Base-by-base conservation (phyloP, 2,329 filamentous ascomycete genomes). In the Colletotrichum endophyticum region DNA sequence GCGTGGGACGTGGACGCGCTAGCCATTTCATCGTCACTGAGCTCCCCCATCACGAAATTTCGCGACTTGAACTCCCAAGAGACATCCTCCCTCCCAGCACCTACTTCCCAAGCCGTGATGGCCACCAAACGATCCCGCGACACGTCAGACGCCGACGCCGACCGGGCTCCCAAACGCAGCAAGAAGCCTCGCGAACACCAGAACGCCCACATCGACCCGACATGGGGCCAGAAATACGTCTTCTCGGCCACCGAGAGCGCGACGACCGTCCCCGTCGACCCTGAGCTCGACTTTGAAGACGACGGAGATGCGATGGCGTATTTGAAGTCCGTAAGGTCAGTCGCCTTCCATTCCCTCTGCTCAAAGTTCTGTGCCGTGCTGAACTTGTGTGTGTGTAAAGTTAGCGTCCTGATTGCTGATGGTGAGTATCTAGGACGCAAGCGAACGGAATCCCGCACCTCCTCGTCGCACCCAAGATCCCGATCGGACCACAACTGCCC, bases 401-500 rank as follows among this genome's bases (percentile, higher is more conserved):
- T 36, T 74, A 56, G 64, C 36, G 44, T 59, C 25, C 66, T 34
- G n/a, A 22, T 59, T 86, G 82, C 89, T 91, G 86, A 90, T 89
- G 85, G 85, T 88, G 86, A 88, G 86, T 88, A 82, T 80, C 77
- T 85, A 97, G 95, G 86, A 90, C 91, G 79, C 93, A 98, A 90
- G 95, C 95, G n/a, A 91, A 88, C 76, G 86, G 88, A 12, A 93
- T 98, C 39, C 95, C 95, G 1, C 90, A 93, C 79, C 86, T 97
- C 13, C 89, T 97, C 68, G 90, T 92, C 62, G 94, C 93, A 1
- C 89, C 91, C 7, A 90, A 88, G 78, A 83, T 87, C 13, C 89
- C 88, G 77, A 86, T 89, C 32, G 90, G 90, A 0, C 90, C 91
- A 1, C 86, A 89, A 79, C 84, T 88, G 5, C 89, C 88, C 7